Evolutionary conservation across 768 basidiomycete genomes (phyloP).

Genomic region (Tephrocybe rancida): DNA sequence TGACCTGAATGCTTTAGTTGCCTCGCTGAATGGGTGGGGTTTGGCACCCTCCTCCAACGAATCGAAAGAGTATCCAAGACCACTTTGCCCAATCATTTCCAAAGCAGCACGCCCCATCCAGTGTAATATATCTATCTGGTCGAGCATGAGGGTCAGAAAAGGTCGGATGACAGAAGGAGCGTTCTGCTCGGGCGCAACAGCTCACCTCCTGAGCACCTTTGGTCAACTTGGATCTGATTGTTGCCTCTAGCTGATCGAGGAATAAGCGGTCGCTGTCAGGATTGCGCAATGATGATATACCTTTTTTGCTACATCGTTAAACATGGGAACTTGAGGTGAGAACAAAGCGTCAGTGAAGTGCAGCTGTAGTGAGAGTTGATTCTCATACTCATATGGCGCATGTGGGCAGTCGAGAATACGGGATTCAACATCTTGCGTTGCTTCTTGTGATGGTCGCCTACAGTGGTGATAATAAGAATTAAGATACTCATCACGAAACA

Average conservation of each 20-base stretch:
- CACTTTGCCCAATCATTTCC: constrained; percentile 51
- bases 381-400: constrained; percentile 12
- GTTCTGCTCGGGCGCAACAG: neutral
- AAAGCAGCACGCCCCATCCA: constrained; percentile 46
- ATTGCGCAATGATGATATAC: too few species aligned
- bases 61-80: constrained; percentile 48
- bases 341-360: constrained; percentile 8
- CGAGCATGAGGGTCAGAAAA: neutral
- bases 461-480: neutral
- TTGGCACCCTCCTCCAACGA: constrained; percentile 30
- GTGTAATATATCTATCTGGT: constrained; percentile 32
- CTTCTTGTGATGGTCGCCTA: constrained; percentile 15
- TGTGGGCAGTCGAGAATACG: constrained; percentile 14
- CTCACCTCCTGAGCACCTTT: constrained; percentile 34
- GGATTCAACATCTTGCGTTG: constrained; percentile 18
- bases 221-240: constrained; percentile 24
- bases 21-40: constrained; percentile 31
- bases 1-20: constrained; percentile 34
- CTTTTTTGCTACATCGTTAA: too few species aligned
- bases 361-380: neutral
- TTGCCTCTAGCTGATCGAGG: too few species aligned
- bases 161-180: neutral
- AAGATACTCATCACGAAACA: neutral
- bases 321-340: too few species aligned
- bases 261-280: too few species aligned